Evolutionary conservation across 2,329 filamentous ascomycete genomes (phyloP), one percentile per base, ranked within the genome.

Genomic region (Aspergillus candidus): DNA sequence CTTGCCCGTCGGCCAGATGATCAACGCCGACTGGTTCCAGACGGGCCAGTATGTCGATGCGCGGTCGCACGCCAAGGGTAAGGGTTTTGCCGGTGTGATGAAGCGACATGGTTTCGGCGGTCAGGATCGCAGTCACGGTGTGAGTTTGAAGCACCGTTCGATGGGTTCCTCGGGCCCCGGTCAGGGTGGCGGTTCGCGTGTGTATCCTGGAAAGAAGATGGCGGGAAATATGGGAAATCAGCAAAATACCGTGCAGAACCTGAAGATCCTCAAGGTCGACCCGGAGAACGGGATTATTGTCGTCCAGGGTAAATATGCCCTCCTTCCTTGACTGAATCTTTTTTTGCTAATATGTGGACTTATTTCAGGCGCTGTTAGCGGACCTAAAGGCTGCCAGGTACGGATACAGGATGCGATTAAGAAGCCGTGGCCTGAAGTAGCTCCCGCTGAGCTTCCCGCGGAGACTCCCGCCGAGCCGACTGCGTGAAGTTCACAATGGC

Each of bases 121-220:
- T 58, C 93, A 98, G 73, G 85, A 83, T 56, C 87, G 88, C 45
- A 90, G 84, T 57, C 93, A 98, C 78, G 93, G 93, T 78, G 91
- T 94, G 72, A 96, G 90, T 62, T 82, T 89, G 72, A 89, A 88
- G 61, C 93, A 98, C 76, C 80, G 93, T 61, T 86, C 86, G 22
- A 87, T 96, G 72, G 93, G 93, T 75, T 91, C 88, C 30, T 78
- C 84, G 6, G 93, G 93, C 65, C 88, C 86, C 48, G 86, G 85
- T 56, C 93, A 98, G 70, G 93, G 93, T 53, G 83, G 86, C 63
- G 93, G 93, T 71, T 94, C 88, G 51, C 82, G 93, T 70, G 91
- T 98, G 17, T 74, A 89, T 62, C 93, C 93, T 0, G 93, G 93
- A 48, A 98, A 98, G 80, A 93, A 89, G 72, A 98, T 98, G 93